Evolutionary conservation across 1,284 basidiomycete genomes (phyloP), one percentile per base, ranked within the genome.

Genomic region (Pseudozyma hubeiensis): DNA sequence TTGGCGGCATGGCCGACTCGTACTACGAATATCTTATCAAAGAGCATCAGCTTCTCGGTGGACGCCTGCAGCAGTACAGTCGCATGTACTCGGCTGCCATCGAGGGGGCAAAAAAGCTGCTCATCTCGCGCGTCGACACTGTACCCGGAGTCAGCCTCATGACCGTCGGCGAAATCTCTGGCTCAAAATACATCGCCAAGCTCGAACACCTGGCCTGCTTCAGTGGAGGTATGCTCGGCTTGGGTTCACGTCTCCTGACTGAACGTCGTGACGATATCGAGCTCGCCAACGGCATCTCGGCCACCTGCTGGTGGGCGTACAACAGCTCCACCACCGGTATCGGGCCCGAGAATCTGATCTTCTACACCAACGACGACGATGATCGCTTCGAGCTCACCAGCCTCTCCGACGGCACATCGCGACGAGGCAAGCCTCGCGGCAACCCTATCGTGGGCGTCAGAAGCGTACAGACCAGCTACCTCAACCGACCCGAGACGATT

Each of bases 21-120:
- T 88, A 88, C 79, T 89, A 88, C 79, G 88, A 88, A 74, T 88
- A 88, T 76, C 82, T 88, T 19, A 85, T 88, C 85, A 88, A 88
- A 79, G 84, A 86, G 72, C 85, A 87, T 77, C 86, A 87, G 69
- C 83, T 88, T 4, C 81, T 87, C 3, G 86, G 86, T 31, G 86
- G 84, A 7, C 78, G 78, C 5, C 79, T 85, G 0, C 70, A 83
- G 37, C 86, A 87, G 58, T 88, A 88, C 81, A 78, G 80, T 34
- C 77, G 84, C 10, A 85, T 88, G 82, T 89, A 88, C 77, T 77
- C 77, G 8, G 79, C 77, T 2, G 85, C 86, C 3, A 85, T 88
- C 37, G 86, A 88, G 40, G 83, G 78, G 4, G 87, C 87, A 7
- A 80, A 84, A 43, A 68, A 85, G 50, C 62, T 85, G 31, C 79